phyloP scores from a whole-genome alignment of 306 rosid species.

The Prunus salicina region DNA sequence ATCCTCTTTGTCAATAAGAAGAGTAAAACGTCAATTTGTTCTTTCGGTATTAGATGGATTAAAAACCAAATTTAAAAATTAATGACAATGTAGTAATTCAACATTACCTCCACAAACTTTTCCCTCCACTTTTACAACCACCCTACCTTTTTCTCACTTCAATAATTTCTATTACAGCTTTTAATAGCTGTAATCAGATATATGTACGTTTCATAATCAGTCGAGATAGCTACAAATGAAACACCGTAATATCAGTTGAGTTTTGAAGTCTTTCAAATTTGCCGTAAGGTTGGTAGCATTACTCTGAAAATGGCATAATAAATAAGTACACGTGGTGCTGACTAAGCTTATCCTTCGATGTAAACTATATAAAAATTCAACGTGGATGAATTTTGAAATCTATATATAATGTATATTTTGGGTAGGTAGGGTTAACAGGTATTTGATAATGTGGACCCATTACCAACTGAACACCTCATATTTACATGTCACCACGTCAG shows the following conservation, averaged over 20 bases:
- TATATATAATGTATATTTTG: neutral
- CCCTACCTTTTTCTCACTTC: no score
- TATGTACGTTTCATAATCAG: fast-evolving
- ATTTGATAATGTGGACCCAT: neutral
- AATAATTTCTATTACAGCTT: no score
- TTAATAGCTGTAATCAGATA: no score
- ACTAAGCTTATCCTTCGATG: neutral
- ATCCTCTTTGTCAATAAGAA: no score
- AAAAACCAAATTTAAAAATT: no score
- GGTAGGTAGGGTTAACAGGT: neutral
- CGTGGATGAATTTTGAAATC: neutral
- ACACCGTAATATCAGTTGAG: neutral
- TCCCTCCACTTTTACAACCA: no score
- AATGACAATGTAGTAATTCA: no score
- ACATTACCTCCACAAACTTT: no score
- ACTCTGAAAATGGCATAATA: neutral
- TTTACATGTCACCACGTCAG: conserved; percentile 37
- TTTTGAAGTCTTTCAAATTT: neutral
- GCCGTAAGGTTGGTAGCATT: neutral
- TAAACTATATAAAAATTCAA: neutral
- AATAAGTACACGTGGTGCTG: conserved; percentile 12
- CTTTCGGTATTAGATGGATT: no score
- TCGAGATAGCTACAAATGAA: neutral
- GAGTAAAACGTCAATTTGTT: no score
- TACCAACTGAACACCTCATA: conserved; percentile 10